These are phyloP conservation scores for Backusella macrospora DNA, from an alignment of 192 early-diverging fungal genomes.

Conservation along the genomic window DNA sequence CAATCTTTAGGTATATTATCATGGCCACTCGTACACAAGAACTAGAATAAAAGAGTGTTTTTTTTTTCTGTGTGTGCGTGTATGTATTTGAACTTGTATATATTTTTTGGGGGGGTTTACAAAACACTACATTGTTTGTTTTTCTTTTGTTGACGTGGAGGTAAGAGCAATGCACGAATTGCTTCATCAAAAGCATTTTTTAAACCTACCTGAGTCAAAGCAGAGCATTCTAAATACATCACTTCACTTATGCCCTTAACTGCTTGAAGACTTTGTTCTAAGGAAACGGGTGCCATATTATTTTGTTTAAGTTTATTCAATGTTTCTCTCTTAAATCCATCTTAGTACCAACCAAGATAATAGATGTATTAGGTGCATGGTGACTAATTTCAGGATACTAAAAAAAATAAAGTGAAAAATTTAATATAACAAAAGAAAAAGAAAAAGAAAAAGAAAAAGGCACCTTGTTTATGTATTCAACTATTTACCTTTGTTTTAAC, in stretches of 20 bases:
- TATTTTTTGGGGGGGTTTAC: slow-evolving; percentile 42
- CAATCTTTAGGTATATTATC: not conserved
- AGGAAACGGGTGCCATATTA: slow-evolving; percentile 77
- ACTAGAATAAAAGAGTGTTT: not conserved
- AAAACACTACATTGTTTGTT: slow-evolving; percentile 67
- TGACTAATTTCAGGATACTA: slow-evolving; percentile 85
- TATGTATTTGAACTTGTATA: not conserved
- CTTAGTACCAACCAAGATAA: slow-evolving; percentile 89
- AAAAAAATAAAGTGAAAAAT: not conserved
- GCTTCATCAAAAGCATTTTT: slow-evolving; percentile 95
- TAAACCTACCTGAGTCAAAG: slow-evolving; percentile 89
- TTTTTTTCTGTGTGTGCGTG: not conserved
- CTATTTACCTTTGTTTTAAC: slow-evolving; percentile 24
- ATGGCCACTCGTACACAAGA: not conserved
- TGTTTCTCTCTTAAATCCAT: slow-evolving; percentile 88
- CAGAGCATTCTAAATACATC: slow-evolving; percentile 89
- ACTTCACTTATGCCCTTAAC: slow-evolving; percentile 76
- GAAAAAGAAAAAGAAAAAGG: not conserved
- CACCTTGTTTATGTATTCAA: not conserved
- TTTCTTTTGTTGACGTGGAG: slow-evolving; percentile 54
- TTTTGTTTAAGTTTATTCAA: slow-evolving; percentile 79
- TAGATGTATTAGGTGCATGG: slow-evolving; percentile 82
- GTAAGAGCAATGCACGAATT: slow-evolving; percentile 81
- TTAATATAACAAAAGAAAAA: slow-evolving; percentile 22
- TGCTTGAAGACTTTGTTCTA: slow-evolving; percentile 75